These are phyloP conservation scores for Penicillium mononematosum DNA, from an alignment of 495 filamentous ascomycete genomes.

Conservation along the genomic window DNA sequence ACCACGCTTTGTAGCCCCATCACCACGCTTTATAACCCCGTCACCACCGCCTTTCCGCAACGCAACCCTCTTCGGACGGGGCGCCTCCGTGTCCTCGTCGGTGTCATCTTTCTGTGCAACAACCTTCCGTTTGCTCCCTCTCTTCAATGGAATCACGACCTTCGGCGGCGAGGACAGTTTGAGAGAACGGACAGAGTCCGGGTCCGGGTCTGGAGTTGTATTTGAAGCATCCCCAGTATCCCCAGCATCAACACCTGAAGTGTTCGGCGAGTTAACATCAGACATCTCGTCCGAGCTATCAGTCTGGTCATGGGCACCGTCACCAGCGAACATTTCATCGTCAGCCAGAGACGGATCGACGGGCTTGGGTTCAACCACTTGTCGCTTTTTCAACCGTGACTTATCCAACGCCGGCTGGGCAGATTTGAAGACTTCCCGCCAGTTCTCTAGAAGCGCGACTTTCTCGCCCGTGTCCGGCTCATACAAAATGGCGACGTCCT, in stretches of 20 bases:
- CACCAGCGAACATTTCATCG: constrained; percentile 9
- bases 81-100: constrained; percentile 2
- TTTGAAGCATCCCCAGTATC: constrained; percentile 27
- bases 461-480: constrained; percentile 41
- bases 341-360: constrained; percentile 6
- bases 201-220: constrained; percentile 23
- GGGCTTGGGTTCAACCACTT: neutral
- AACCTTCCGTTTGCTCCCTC: constrained; percentile 42
- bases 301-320: constrained; percentile 16
- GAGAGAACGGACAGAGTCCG: neutral
- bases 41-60: constrained; percentile 23
- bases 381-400: constrained; percentile 22
- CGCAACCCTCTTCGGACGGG: constrained; percentile 34
- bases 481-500: constrained; percentile 33
- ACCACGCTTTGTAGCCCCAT: constrained; percentile 10
- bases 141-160: constrained; percentile 19
- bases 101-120: constrained; percentile 16
- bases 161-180: constrained; percentile 17
- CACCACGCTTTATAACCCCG: constrained; percentile 6
- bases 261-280: constrained; percentile 17
- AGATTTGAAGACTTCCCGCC: constrained; percentile 51
- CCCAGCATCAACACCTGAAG: constrained; percentile 16
- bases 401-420: constrained; percentile 36
- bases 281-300: constrained; percentile 25
- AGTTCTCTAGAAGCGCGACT: constrained; percentile 50